Evolutionary conservation across 2,329 filamentous ascomycete genomes (phyloP).

Genomic region (Xylaria polymorpha): DNA sequence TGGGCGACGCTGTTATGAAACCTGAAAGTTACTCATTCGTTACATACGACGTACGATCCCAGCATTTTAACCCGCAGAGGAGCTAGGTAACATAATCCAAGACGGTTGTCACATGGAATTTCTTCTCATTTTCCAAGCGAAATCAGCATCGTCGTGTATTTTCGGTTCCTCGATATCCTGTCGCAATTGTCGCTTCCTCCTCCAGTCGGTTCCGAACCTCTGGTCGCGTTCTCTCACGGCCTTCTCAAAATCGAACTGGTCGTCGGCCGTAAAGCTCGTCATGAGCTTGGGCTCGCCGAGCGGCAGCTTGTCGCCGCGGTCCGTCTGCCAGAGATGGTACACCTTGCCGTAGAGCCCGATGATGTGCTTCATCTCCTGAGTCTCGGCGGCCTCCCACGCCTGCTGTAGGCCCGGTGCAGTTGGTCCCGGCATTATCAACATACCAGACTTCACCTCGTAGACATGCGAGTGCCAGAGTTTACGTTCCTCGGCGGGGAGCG

Average conservation of each 20-base stretch:
- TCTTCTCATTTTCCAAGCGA: conserved; percentile 44
- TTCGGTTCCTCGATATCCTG: conserved; percentile 55
- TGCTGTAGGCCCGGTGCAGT: conserved; percentile 62
- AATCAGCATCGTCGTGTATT: conserved; percentile 54
- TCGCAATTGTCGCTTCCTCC: conserved; percentile 58
- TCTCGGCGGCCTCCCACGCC: conserved; percentile 81
- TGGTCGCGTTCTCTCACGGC: conserved; percentile 58
- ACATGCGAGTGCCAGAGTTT: conserved; percentile 82
- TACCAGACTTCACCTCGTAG: conserved; percentile 81
- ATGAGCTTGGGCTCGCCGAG: conserved; percentile 65
- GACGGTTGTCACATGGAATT: conserved; percentile 43
- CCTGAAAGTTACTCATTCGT: neutral
- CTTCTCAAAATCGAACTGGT: conserved; percentile 61
- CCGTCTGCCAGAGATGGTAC: conserved; percentile 88
- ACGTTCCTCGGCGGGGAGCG: conserved; percentile 74
- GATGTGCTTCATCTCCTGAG: conserved; percentile 81
- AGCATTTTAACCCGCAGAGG: neutral
- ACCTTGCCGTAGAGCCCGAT: conserved; percentile 83
- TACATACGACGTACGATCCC: too few species aligned
- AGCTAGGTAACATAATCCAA: neutral
- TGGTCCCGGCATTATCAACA: conserved; percentile 80
- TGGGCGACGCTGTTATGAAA: neutral
- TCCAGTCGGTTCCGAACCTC: conserved; percentile 59
- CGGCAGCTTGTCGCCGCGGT: conserved; percentile 72
- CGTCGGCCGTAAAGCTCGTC: conserved; percentile 63